Evolutionary conservation across 805 yeast species (phyloP).

Genomic region (Yamadazyma sp.): DNA sequence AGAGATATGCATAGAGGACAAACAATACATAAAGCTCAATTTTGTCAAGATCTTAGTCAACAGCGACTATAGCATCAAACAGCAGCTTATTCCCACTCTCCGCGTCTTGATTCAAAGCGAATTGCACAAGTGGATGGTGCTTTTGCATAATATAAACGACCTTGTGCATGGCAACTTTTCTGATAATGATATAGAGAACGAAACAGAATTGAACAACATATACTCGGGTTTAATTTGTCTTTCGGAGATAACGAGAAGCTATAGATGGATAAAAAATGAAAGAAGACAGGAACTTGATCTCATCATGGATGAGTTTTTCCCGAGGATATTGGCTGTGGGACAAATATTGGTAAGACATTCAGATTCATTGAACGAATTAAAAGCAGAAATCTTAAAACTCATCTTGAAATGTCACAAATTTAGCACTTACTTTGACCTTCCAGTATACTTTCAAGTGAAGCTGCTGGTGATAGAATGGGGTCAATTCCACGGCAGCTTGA

Average conservation of each 20-base stretch:
- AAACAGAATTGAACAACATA: constrained; percentile 26
- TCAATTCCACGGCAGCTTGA: constrained; percentile 67
- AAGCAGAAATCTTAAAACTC: constrained; percentile 73
- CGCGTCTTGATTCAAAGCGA: constrained; percentile 35
- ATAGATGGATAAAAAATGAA: constrained; percentile 67
- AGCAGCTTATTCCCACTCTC: constrained; percentile 38
- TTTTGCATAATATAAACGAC: constrained; percentile 19
- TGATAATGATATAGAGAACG: constrained; percentile 1
- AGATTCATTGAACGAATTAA: constrained; percentile 26
- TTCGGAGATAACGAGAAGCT: constrained; percentile 66
- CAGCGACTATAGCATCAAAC: constrained; percentile 33
- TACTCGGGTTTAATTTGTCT: constrained; percentile 70
- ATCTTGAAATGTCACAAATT: constrained; percentile 77
- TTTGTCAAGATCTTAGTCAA: constrained; percentile 60
- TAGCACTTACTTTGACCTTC: constrained; percentile 70
- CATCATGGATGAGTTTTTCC: constrained; percentile 59
- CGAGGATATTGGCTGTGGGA: constrained; percentile 65
- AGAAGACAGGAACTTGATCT: constrained; percentile 35
- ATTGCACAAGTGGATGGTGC: constrained; percentile 37
- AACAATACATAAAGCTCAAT: constrained; percentile 68
- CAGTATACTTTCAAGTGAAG: constrained; percentile 55
- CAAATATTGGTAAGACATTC: constrained; percentile 41
- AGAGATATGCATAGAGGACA: constrained; percentile 66
- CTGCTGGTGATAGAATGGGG: constrained; percentile 65
- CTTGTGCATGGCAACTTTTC: not conserved